Base-by-base conservation (phyloP, 257 asterid species). In the Capsicum rhomboideum region DNA sequence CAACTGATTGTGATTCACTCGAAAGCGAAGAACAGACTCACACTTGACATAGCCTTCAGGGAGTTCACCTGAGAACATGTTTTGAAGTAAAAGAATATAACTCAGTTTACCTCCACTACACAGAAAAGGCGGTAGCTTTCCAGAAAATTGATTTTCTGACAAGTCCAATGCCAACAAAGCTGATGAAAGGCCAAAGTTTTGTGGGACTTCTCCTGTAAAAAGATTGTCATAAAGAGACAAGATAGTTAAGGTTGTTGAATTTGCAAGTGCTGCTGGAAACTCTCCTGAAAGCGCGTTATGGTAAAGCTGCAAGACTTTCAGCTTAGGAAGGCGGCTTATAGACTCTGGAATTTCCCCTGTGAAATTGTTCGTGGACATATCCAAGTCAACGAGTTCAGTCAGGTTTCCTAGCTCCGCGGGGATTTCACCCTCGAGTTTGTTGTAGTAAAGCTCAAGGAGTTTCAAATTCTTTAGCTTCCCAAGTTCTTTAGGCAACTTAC, bases 361-460 rank as follows among this genome's bases (percentile, higher is more conserved):
- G 17, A 96, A 83, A 40, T 83, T 89, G 88, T 96, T 96, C 14
- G 92, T 96, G 0, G 99, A 96, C 89, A 94, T 87, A 88, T 96
- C 99, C 29, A 94, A 55, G 79, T 93, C 97, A 0, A 52, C 17
- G 23, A 96, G 90, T 21, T 71, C 69, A 0, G 97, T 92, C 84
- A 94, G 21, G 79, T 96, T 96, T 8, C 99, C 98, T 14, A 94
- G 85, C 88, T 93, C 98, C 84, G 78, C 86, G 0, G 98, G 99
- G 2, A 96, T 92, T 83, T 91, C 93, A 0, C 99, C 98, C 11
- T 90, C 92, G 3, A 96, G 92, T 79, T 71, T 78, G 80, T 96
- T 96, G 84, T 93, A 94, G 29, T 93, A 96, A 29, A 96, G 98
- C 91, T 96, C 99, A 61, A 96, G 95, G 88, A 83, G 90, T 85